Percentiles rank a stretch among this genome's conserved stretches.
phyloP scores from a whole-genome alignment of 1,139 yeast genomes.

The Candida gigantensis region DNA sequence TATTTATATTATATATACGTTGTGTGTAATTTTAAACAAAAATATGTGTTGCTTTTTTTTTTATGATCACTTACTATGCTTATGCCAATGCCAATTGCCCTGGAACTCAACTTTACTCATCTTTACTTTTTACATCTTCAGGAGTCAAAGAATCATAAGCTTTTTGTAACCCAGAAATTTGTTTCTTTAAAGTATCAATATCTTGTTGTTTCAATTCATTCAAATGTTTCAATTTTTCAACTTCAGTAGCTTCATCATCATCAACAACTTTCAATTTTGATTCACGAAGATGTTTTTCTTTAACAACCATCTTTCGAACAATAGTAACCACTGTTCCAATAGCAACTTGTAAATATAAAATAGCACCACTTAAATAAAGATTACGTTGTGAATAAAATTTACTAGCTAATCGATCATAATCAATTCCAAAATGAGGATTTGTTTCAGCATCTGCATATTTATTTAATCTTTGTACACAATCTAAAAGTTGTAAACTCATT shows the following conservation, averaged over 20 bases:
- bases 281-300: constrained; percentile 46
- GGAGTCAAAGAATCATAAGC: constrained; percentile 50
- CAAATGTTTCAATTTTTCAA: constrained; percentile 42
- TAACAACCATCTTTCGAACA: constrained; percentile 57
- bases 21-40: no score
- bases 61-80: background rate
- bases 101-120: constrained; percentile 5
- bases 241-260: constrained; percentile 29
- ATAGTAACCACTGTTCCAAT: constrained; percentile 59
- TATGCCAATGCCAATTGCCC: background rate
- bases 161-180: constrained; percentile 52
- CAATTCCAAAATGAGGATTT: constrained; percentile 27
- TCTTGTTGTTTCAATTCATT: constrained; percentile 49
- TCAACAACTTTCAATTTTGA: constrained; percentile 21
- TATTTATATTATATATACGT: no score
- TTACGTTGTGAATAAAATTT: constrained; percentile 73
- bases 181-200: constrained; percentile 51
- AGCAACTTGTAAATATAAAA: constrained; percentile 59
- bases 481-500: constrained; percentile 57
- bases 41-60: no score
- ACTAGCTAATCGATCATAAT: constrained; percentile 46
- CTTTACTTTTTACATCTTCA: constrained; percentile 8
- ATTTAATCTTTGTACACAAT: constrained; percentile 54
- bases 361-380: constrained; percentile 70
- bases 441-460: constrained; percentile 24